Conservation (phyloP, 495 filamentous ascomycete species). For the Penicillium waksmanii region DNA sequence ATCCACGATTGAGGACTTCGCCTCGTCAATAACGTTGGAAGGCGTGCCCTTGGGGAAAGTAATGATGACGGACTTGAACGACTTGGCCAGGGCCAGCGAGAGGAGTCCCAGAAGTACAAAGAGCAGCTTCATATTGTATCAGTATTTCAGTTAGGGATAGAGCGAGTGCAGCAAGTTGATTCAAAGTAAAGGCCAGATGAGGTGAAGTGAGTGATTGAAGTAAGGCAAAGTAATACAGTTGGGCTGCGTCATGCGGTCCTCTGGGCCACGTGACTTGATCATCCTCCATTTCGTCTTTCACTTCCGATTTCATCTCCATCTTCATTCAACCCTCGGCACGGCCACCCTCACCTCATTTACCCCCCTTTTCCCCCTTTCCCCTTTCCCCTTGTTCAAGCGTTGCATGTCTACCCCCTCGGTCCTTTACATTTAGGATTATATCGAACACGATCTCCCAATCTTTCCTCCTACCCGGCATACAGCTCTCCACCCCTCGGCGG, state of each 20-base stretch:
- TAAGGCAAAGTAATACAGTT: too few relatives aligned
- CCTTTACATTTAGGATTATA: conserved; percentile 13
- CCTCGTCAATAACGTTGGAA: conserved; percentile 64
- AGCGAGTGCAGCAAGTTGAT: not conserved
- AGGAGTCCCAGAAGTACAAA: conserved; percentile 57
- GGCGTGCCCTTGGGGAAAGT: conserved; percentile 77
- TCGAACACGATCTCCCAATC: conserved; percentile 1
- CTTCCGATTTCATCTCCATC: conserved; percentile 1
- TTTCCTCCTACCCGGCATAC: conserved; percentile 16
- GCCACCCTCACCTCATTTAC: not conserved
- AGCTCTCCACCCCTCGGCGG: conserved; percentile 13
- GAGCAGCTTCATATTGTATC: conserved; percentile 61
- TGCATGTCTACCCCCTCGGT: conserved; percentile 13
- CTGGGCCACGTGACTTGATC: too few relatives aligned
- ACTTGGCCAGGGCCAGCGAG: conserved; percentile 55
- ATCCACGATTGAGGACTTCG: conserved; percentile 68
- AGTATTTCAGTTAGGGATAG: not conserved
- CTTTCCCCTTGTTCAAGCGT: conserved; percentile 16
- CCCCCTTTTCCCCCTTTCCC: conserved; percentile 4
- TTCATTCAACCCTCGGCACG: conserved; percentile 13
- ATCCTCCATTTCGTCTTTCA: too few relatives aligned
- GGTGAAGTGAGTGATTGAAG: too few relatives aligned
- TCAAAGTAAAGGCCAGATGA: not conserved
- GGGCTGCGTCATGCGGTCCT: too few relatives aligned
- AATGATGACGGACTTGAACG: conserved; percentile 75